Evolutionary conservation across 1,139 yeast species (phyloP).

Genomic region (Cylindricascospora bacillispora): DNA sequence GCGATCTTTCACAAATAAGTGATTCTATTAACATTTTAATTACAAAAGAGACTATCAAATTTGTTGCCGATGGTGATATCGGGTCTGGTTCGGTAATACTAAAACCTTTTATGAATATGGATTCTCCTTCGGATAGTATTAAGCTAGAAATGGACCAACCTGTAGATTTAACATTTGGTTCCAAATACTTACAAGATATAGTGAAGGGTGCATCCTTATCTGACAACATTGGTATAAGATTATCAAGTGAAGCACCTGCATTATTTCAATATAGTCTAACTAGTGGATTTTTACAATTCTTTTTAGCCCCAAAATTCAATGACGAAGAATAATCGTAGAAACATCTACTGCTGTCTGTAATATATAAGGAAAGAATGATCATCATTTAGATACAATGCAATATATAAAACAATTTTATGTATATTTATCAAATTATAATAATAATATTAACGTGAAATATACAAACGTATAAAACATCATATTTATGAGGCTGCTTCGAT

Average conservation of each 20-base stretch:
- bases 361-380: constrained; percentile 2
- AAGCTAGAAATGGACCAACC: constrained; percentile 75
- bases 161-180: constrained; percentile 80
- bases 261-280: constrained; percentile 85
- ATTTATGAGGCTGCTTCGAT: too few species aligned
- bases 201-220: constrained; percentile 83
- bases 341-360: constrained; percentile 2
- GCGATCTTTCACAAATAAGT: constrained; percentile 75
- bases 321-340: constrained; percentile 50
- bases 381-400: neutral
- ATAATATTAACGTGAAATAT: neutral
- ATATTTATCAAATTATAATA: constrained; percentile 3
- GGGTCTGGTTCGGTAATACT: constrained; percentile 81
- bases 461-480: too few species aligned
- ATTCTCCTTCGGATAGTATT: constrained; percentile 63
- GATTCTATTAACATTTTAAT: constrained; percentile 81
- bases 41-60: constrained; percentile 85
- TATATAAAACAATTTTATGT: constrained; percentile 2
- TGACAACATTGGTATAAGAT: constrained; percentile 62
- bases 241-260: constrained; percentile 89
- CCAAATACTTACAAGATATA: constrained; percentile 80
- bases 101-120: constrained; percentile 74
- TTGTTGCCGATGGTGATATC: constrained; percentile 82
- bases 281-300: constrained; percentile 89
- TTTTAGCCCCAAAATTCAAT: constrained; percentile 93